Evolutionary conservation across 257 asterid genomes (phyloP).

Genomic region (Prunella vulgaris): DNA sequence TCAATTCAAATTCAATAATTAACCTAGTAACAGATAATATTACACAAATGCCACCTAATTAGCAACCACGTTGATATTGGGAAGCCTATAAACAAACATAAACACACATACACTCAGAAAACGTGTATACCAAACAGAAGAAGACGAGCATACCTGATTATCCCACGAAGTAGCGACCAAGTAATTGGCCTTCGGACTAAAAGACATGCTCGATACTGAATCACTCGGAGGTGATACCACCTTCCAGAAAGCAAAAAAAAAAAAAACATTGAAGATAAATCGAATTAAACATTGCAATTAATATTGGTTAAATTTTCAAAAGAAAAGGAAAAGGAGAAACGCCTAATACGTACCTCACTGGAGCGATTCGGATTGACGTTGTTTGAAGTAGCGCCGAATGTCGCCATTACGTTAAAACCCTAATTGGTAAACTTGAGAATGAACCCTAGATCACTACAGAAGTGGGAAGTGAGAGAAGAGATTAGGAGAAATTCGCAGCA

Average conservation of each 20-base stretch:
- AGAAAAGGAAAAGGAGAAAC: not conserved
- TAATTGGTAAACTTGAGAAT: conserved; percentile 9
- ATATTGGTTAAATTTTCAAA: not conserved
- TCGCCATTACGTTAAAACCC: conserved; percentile 50
- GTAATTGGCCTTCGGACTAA: conserved; percentile 81
- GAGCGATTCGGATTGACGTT: conserved; percentile 81
- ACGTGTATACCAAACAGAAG: not conserved
- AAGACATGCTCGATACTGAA: conserved; percentile 76
- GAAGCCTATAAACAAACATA: not conserved
- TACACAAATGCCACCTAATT: not conserved
- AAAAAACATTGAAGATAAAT: not conserved
- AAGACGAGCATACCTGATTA: conserved; percentile 58
- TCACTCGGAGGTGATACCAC: conserved; percentile 80
- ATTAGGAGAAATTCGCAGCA: not conserved
- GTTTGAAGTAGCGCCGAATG: conserved; percentile 47
- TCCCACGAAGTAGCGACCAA: conserved; percentile 93
- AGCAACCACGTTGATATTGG: not conserved
- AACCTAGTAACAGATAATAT: not conserved
- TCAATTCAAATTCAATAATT: not conserved
- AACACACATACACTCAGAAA: not conserved
- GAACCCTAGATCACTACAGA: not conserved
- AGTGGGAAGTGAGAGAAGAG: not conserved
- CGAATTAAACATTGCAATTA: not conserved
- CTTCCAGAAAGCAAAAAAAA: conserved; percentile 22
- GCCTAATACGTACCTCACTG: conserved; percentile 55